Base-by-base conservation (phyloP, 2,329 filamentous ascomycete species). In the Colletotrichum trifolii region DNA sequence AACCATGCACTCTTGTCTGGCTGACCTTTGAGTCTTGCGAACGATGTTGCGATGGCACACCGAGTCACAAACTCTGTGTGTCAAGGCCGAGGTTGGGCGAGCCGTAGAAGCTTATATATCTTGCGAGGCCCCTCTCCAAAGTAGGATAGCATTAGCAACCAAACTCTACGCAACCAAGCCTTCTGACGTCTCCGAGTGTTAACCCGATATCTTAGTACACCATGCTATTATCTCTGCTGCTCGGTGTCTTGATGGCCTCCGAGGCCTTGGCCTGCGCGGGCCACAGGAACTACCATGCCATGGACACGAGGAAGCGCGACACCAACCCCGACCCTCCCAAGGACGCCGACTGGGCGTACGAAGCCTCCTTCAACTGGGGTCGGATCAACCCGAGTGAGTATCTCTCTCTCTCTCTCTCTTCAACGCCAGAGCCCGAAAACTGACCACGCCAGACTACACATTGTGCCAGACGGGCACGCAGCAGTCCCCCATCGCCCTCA, bases 401-500 rank as follows among this genome's bases (percentile, higher is more conserved):
- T 10, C n/a, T 40, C 38, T 42, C 36, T 33, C 13, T n/a, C 7
- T 10, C n/a, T 40, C 38, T 42, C 36, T 33, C 13, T n/a, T n/a
- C 11, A n/a, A 4, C 42, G 3, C 13, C 11, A n/a, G 42, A 12
- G 42, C 1, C 13, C 13, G 17, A 25, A 11, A 10, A 17, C 43
- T 46, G 9, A 46, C 15, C 15, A 8, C 38, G 2, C 6, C 39
- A 67, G 66, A 66, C 45, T 67, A 67, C 40, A 59, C 47, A 15
- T 71, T 79, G 17, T 85, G 83, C 74, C 82, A 84, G 67, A 81
- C 77, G 13, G 82, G 83, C 40, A 83, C 80, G 1, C 78, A 82
- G 60, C 83, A 85, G 70, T 81, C 81, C 0, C 83, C 83, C 7
- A 85, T 85, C 55, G 73, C 76, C 0, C 76, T 85, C 8, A 73